Percentiles rank a stretch among this genome's conserved stretches.
These are phyloP conservation scores for Ziziphus jujuba DNA, from an alignment of 306 rosid species.

Conservation along the genomic window DNA sequence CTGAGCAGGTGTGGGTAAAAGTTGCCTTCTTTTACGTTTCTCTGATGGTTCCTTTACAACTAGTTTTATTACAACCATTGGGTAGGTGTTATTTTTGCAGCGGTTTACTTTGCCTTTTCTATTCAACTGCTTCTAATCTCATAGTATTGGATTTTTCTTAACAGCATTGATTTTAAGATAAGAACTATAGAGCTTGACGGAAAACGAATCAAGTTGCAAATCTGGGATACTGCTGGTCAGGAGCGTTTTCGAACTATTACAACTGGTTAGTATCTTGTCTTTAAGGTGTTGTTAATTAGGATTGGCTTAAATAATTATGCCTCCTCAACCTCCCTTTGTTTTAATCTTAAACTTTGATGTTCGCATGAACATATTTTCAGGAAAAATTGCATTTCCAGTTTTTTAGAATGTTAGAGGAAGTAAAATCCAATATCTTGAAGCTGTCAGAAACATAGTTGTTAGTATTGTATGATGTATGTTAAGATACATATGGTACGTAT, in stretches of 20 bases:
- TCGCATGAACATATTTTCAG: not conserved
- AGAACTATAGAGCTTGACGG: constrained; percentile 96
- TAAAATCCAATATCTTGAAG: not conserved
- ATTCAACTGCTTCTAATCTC: constrained; percentile 26
- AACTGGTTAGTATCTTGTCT: constrained; percentile 62
- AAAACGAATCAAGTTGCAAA: constrained; percentile 90
- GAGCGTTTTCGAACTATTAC: constrained; percentile 94
- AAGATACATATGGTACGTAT: too few species aligned
- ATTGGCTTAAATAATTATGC: constrained; percentile 2
- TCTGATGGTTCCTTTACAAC: constrained; percentile 97
- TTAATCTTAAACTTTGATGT: not conserved
- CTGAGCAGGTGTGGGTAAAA: constrained; percentile 88
- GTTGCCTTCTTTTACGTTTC: constrained; percentile 97
- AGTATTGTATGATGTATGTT: too few species aligned
- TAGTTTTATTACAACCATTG: constrained; percentile 92
- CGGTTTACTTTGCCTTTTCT: not conserved
- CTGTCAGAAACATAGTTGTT: too few species aligned
- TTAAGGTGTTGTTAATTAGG: constrained; percentile 6
- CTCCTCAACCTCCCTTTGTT: not conserved
- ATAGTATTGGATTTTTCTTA: constrained; percentile 26
- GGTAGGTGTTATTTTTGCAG: constrained; percentile 41
- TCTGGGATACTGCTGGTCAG: constrained; percentile 99
- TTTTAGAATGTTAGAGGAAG: not conserved
- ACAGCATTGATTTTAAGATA: constrained; percentile 95
- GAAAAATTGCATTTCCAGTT: not conserved